Evolutionary conservation across 1,139 yeast genomes (phyloP).

Genomic region (Scheffersomyces cryptocercus): DNA sequence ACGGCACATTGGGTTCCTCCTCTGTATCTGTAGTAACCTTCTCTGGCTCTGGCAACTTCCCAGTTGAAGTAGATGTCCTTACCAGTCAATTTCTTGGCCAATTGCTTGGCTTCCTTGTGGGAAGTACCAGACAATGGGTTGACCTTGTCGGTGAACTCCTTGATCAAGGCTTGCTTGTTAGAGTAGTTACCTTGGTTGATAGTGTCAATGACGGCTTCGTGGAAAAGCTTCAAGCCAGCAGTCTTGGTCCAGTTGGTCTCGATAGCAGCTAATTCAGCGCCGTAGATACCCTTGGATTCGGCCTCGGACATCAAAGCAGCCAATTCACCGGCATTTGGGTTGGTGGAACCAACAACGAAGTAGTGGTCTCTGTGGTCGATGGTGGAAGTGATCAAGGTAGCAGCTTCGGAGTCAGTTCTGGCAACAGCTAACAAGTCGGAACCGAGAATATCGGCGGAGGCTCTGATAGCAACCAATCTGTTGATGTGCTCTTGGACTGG

Average conservation of each 20-base stretch:
- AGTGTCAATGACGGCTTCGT: constrained; percentile 87
- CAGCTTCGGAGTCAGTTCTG: constrained; percentile 97
- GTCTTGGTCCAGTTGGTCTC: constrained; percentile 82
- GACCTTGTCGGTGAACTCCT: constrained; percentile 66
- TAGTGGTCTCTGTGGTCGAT: constrained; percentile 95
- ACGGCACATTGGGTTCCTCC: constrained; percentile 98
- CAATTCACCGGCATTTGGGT: constrained; percentile 74
- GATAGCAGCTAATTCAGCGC: constrained; percentile 66
- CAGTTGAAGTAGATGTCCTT: constrained; percentile 89
- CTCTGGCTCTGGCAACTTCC: constrained; percentile 96
- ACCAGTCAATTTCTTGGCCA: constrained; percentile 79
- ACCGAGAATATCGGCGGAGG: constrained; percentile 92
- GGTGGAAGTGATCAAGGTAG: constrained; percentile 89
- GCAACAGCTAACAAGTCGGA: constrained; percentile 86
- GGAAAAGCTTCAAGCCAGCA: constrained; percentile 87
- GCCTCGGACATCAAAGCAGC: constrained; percentile 81
- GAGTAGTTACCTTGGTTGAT: constrained; percentile 62
- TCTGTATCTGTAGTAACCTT: constrained; percentile 94
- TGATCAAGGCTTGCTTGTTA: constrained; percentile 67
- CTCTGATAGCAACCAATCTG: constrained; percentile 90
- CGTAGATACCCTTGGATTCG: constrained; percentile 71
- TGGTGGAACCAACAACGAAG: constrained; percentile 87
- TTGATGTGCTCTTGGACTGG: constrained; percentile 97
- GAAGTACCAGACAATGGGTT: constrained; percentile 77
- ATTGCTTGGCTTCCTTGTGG: constrained; percentile 74